Conservation (phyloP, 371 early-diverging fungal genomes). For the Conidiobolus coronatus region DNA sequence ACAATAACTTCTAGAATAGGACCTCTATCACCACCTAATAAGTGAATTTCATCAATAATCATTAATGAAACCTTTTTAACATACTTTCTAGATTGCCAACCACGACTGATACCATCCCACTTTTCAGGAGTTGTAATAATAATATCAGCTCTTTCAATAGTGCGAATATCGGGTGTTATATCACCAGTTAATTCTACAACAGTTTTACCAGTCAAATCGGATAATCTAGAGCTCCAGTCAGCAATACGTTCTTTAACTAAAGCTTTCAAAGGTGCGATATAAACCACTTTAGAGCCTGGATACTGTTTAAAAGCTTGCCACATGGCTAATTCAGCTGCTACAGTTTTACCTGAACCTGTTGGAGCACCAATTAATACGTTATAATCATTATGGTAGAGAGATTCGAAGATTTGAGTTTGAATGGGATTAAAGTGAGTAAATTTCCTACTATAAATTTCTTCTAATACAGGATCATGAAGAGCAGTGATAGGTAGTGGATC, state of each 20-base stretch:
- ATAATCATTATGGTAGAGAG: constrained; percentile 72
- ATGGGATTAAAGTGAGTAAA: constrained; percentile 74
- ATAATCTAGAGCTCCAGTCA: constrained; percentile 62
- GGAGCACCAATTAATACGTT: constrained; percentile 93
- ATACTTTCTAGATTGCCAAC: constrained; percentile 80
- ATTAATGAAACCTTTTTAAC: constrained; percentile 77
- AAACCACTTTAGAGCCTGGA: constrained; percentile 41
- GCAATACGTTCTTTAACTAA: constrained; percentile 49
- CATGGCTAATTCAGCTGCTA: constrained; percentile 89
- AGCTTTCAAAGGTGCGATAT: constrained; percentile 82
- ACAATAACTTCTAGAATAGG: constrained; percentile 80
- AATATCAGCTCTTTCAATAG: constrained; percentile 69
- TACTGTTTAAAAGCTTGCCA: constrained; percentile 53
- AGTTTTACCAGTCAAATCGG: too few species aligned
- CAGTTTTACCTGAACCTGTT: constrained; percentile 92
- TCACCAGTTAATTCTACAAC: constrained; percentile 88
- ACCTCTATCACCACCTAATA: constrained; percentile 56
- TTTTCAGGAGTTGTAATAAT: constrained; percentile 90
- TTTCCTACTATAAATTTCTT: constrained; percentile 16
- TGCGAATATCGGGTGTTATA: constrained; percentile 65
- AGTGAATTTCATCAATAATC: constrained; percentile 93
- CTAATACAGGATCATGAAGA: constrained; percentile 41
- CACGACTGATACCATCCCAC: constrained; percentile 93
- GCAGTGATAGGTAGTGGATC: constrained; percentile 73
- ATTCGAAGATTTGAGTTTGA: constrained; percentile 88